Conservation (phyloP, 2,329 filamentous ascomycete genomes). For the Sporothrix dimorphospora region DNA sequence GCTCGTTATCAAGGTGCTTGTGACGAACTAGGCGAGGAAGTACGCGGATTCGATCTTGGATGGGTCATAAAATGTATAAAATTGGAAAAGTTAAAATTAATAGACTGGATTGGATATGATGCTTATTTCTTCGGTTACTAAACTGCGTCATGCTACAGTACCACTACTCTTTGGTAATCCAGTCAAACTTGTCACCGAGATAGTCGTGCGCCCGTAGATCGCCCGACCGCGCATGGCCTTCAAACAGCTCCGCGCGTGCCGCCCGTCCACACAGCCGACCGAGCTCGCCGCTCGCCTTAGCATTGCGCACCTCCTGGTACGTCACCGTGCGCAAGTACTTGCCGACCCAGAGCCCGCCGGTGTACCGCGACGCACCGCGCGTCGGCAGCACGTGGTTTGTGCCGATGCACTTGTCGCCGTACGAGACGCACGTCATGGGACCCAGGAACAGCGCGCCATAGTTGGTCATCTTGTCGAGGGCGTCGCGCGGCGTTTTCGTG, state of each 20-base stretch:
- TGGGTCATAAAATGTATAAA: background rate
- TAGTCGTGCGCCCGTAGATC: slow-evolving; percentile 51
- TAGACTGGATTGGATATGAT: background rate
- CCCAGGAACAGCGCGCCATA: slow-evolving; percentile 57
- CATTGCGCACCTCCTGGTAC: slow-evolving; percentile 53
- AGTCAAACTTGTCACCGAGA: slow-evolving; percentile 47
- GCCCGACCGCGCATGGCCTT: slow-evolving; percentile 56
- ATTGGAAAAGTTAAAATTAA: background rate
- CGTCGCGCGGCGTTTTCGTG: slow-evolving; percentile 50
- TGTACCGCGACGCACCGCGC: slow-evolving; percentile 51
- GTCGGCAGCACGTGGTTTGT: slow-evolving; percentile 60
- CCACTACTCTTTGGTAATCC: slow-evolving; percentile 41
- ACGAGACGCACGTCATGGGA: slow-evolving; percentile 56
- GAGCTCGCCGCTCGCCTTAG: slow-evolving; percentile 51
- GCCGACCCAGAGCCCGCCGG: slow-evolving; percentile 59
- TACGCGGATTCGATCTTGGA: background rate
- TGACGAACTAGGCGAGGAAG: slow-evolving; percentile 37
- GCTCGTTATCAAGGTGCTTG: slow-evolving; percentile 74
- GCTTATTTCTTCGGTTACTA: background rate
- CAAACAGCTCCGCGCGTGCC: slow-evolving; percentile 55
- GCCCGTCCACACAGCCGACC: slow-evolving; percentile 53
- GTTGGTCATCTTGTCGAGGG: slow-evolving; percentile 54
- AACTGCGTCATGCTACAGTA: too few species aligned
- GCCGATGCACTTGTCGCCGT: slow-evolving; percentile 59
- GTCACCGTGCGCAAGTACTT: slow-evolving; percentile 57